phyloP scores from a whole-genome alignment of 768 basidiomycete species.

The Lactarius trivialis region DNA sequence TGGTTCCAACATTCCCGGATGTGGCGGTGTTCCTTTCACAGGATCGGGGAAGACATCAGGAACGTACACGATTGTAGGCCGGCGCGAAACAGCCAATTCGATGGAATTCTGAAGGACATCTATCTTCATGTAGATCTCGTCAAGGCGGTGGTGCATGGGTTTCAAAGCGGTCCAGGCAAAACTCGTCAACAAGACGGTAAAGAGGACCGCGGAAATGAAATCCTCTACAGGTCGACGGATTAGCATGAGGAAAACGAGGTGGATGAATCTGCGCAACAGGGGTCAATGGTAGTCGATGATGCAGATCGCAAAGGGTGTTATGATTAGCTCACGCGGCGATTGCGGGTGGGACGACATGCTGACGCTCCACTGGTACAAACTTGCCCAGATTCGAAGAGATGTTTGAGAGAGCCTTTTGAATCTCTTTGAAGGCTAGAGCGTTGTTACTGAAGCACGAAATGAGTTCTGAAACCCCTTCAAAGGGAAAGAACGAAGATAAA shows the following conservation, averaged over 20 bases:
- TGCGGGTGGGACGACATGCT: not conserved
- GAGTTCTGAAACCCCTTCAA: not conserved
- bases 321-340: conserved; percentile 1
- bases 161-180: conserved; percentile 6
- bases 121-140: not conserved
- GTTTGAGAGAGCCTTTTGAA: not conserved
- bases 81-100: not conserved
- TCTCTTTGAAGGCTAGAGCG: not conserved
- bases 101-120: conserved; percentile 3
- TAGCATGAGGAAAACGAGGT: not conserved
- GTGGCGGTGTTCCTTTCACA: not conserved
- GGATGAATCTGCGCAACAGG: not conserved
- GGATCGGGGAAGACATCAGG: not conserved
- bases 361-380: not conserved
- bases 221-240: not conserved
- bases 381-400: not conserved
- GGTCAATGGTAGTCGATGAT: not conserved
- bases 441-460: not conserved
- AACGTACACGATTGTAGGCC: not conserved
- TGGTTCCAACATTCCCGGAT: not conserved
- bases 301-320: not conserved
- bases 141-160: not conserved
- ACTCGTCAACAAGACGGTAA: conserved; percentile 1
- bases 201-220: not conserved
- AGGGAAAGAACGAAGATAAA: not conserved